Base-by-base conservation (phyloP, 306 rosid species). In the Datisca glomerata region DNA sequence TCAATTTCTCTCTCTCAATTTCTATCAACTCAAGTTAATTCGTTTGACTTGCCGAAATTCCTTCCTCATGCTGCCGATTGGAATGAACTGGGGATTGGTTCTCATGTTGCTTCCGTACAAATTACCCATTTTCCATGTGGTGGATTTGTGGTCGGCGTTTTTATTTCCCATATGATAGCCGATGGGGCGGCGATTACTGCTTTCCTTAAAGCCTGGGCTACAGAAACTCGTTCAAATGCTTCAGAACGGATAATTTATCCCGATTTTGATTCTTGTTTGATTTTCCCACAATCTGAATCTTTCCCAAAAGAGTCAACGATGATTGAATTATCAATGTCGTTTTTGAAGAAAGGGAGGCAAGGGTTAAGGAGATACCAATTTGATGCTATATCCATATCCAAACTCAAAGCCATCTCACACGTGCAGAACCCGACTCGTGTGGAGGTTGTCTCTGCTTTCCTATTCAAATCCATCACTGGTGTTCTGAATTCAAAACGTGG, bases 81-180 rank as follows among this genome's bases (percentile, higher is more conserved):
- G 16, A 14, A 6, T 1, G 23, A 14, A 1, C 37, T 49, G 16
- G 24, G 16, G 7, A 22, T 18, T 24, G 53, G 47, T 9, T 57
- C 32, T 25, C 20, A 12, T 0, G 39, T 34, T 1, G 43, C n/a
- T 16, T 21, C 22, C 33, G 8, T 43, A 22, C 50, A 55, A 35
- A 8, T 44, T 18, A 55, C 51, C 1, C 8, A 3, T 18, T 55
- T 55, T 55, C 19, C 51, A 15, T 55, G 60, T 24, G 60, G 51
- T 12, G 60, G 60, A 6, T 1, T 55, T 4, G 50, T 36, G 2
- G 23, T 55, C 15, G 29, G 43, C 8, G 24, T 37, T 33, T 11
- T 6, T 8, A 11, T 55, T 33, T 55, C 51, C 13, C 51, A 54
- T 33, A 33, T 54, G 43, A 5, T 55, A 5, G 42, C 39, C 3